These are phyloP conservation scores for Fusarium albosuccineum DNA, from an alignment of 2,329 filamentous ascomycete species.

Conservation along the genomic window DNA sequence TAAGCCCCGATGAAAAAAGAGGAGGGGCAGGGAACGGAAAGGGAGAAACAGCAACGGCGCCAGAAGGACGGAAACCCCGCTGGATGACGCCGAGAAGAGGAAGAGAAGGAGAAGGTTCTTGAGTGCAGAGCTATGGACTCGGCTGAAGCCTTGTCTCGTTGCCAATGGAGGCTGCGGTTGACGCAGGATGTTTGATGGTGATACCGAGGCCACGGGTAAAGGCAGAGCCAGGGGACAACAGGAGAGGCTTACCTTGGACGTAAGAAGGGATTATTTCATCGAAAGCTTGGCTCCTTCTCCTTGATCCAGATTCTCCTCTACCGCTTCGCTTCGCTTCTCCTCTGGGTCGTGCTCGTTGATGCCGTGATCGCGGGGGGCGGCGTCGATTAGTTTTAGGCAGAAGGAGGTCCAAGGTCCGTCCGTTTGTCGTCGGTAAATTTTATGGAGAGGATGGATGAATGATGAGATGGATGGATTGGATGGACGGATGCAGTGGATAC, in stretches of 20 bases:
- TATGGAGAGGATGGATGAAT: constrained; percentile 24
- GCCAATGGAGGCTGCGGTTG: constrained; percentile 32
- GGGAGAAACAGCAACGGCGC: constrained; percentile 29
- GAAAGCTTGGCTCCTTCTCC: constrained; percentile 17
- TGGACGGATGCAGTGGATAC: constrained; percentile 41
- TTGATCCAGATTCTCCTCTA: background rate
- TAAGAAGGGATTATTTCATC: constrained; percentile 16
- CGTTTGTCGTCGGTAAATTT: constrained; percentile 44
- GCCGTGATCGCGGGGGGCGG: constrained; percentile 39
- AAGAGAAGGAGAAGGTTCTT: constrained; percentile 13
- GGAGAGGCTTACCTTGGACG: constrained; percentile 25
- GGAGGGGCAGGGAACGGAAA: constrained; percentile 36
- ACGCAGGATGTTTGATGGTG: constrained; percentile 19
- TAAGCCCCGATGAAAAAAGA: constrained; percentile 43
- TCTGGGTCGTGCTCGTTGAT: constrained; percentile 15
- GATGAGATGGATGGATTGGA: constrained; percentile 40
- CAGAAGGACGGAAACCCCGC: constrained; percentile 30
- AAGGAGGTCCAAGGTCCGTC: constrained; percentile 40
- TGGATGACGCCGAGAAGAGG: constrained; percentile 18
- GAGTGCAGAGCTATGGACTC: constrained; percentile 23
- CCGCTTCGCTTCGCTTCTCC: constrained; percentile 9
- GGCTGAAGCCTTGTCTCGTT: constrained; percentile 32
- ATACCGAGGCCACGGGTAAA: constrained; percentile 19
- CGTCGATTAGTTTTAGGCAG: constrained; percentile 44
- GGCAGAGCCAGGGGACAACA: constrained; percentile 5